These are phyloP conservation scores for Passiflora organensis DNA, from an alignment of 345 rosid species.

Conservation along the genomic window DNA sequence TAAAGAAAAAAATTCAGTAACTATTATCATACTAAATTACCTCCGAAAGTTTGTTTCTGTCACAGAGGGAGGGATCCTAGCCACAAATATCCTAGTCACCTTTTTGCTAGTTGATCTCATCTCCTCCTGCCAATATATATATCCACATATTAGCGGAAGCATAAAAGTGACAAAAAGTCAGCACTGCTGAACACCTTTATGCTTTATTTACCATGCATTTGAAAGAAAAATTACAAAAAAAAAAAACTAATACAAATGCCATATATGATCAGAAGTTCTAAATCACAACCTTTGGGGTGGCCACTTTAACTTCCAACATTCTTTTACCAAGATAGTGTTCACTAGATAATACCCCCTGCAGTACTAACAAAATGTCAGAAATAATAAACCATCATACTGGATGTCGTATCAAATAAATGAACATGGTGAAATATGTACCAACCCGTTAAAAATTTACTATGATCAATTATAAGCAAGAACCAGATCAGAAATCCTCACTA, in stretches of 20 bases:
- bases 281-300: conserved; percentile 80
- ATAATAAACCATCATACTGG: not conserved
- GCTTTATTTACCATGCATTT: no score
- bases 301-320: conserved; percentile 85
- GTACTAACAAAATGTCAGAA: conserved; percentile 3
- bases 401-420: not conserved
- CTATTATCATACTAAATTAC: conserved; percentile 29
- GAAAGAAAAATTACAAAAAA: no score
- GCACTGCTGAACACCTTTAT: no score
- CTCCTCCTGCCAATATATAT: conserved; percentile 90
- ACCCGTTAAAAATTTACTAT: not conserved
- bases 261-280: no score
- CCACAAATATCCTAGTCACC: conserved; percentile 88
- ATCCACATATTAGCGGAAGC: no score
- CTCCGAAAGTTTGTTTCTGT: conserved; percentile 80
- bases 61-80: conserved; percentile 82
- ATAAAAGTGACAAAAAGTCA: conserved; percentile 6
- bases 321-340: conserved; percentile 88
- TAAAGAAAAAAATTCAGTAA: not conserved
- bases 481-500: not conserved
- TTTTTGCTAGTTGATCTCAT: conserved; percentile 87
- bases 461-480: no score
- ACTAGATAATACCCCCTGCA: conserved; percentile 61
- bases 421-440: not conserved
- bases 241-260: no score